Conservation (phyloP, 352 stramenopile genomes). For the Pythium scleroteichum region DNA sequence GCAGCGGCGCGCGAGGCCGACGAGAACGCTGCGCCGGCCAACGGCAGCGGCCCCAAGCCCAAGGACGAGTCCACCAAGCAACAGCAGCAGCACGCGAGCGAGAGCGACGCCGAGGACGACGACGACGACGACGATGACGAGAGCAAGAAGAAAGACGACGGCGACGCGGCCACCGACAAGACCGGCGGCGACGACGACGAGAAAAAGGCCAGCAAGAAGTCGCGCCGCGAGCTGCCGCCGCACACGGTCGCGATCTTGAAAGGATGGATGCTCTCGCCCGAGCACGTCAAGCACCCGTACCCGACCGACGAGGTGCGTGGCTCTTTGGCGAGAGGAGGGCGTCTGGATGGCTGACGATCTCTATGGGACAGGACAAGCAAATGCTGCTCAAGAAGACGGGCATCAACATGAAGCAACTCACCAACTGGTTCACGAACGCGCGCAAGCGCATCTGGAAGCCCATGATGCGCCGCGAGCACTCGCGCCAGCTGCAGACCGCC, state of each 20-base stretch:
- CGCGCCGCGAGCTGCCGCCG: slow-evolving; percentile 74
- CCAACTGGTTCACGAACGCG: slow-evolving; percentile 90
- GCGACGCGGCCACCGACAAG: slow-evolving; percentile 27
- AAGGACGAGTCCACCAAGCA: slow-evolving; percentile 8
- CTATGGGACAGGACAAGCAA: slow-evolving; percentile 88
- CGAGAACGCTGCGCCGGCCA: slow-evolving; percentile 28
- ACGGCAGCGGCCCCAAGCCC: slow-evolving; percentile 15
- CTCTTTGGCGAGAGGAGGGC: background rate
- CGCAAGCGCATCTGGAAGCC: slow-evolving; percentile 90
- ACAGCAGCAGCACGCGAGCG: slow-evolving; percentile 12
- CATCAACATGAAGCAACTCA: slow-evolving; percentile 92
- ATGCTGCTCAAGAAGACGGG: slow-evolving; percentile 88
- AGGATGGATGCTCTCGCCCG: slow-evolving; percentile 87
- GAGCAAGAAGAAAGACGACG: slow-evolving; percentile 28
- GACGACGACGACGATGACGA: slow-evolving; percentile 33
- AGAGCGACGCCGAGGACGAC: slow-evolving; percentile 27
- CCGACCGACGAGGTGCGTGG: slow-evolving; percentile 73
- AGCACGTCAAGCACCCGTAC: slow-evolving; percentile 90
- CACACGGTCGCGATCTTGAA: slow-evolving; percentile 87
- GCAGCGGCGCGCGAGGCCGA: slow-evolving; percentile 4
- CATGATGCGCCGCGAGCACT: slow-evolving; percentile 87
- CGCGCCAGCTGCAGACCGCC: slow-evolving; percentile 67
- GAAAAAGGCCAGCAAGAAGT: slow-evolving; percentile 70
- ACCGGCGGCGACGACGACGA: slow-evolving; percentile 37
- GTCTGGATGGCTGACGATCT: too few relatives aligned